Base-by-base conservation (phyloP, 441 rosid genomes). In the Aquilaria agallochum region DNA sequence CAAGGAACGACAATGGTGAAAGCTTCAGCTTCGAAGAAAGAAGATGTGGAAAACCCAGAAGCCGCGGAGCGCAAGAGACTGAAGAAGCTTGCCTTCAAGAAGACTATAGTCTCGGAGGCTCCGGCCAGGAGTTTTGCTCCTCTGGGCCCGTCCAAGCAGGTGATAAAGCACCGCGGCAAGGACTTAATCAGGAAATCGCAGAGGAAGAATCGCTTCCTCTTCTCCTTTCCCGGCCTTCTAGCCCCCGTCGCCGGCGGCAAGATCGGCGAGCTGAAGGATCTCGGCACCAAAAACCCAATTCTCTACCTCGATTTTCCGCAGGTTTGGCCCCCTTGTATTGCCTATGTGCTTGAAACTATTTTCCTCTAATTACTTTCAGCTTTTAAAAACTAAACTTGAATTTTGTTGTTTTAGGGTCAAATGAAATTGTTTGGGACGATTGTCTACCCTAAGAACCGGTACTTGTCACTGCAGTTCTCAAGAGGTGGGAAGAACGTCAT, bases 371-470 rank as follows among this genome's bases (percentile, higher is more conserved):
- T 40, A 40, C 45, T 40, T 7, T 40, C 4, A 5, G 45, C 45
- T 15, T 58, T 36, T 49, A 55, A 31, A 2, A n/a, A 14, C 27
- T 14, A 50, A 50, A 14, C 20, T 42, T 36, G 31, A 46, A 8
- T 42, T 42, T 11, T 10, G 10, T 15, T 34, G 14, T 31, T 62
- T 56, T 74, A 92, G 98, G 98, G 96, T 65, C 88, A 76, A 15
- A 82, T 93, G 95, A 90, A 93, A 74, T 71, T 93, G 55, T 88
- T 93, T 66, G 98, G 97, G 47, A 93, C 96, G 5, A 83, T 93
- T 59, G 65, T 87, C 44, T 88, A 90, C 68, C 97, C 96, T 2
- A 81, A 87, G 79, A 90, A 84, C 61, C 80, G 74, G 64, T 89
- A 87, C 49, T 71, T 94, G 72, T 83, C 84, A 7, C 65, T 94